Conservation (phyloP, 352 stramenopile species). For the Discostella stelligera region DNA sequence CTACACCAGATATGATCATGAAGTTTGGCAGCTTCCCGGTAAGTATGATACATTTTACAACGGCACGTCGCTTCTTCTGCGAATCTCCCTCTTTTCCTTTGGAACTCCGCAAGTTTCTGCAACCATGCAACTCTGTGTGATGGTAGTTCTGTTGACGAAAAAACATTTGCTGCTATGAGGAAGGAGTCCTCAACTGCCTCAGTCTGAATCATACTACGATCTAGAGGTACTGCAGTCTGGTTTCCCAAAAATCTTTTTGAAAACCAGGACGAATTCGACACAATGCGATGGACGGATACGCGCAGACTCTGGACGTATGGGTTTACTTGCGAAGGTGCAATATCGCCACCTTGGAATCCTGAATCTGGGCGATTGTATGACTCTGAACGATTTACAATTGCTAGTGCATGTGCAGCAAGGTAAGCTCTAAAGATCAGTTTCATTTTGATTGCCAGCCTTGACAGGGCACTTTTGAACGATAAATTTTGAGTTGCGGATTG, state of each 20-base stretch:
- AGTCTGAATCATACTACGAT: conserved; percentile 61
- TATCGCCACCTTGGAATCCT: conserved; percentile 32
- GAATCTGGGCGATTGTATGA: conserved; percentile 51
- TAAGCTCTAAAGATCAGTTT: conserved; percentile 82
- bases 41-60: conserved; percentile 80
- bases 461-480: conserved; percentile 78
- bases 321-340: conserved; percentile 49
- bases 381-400: conserved; percentile 60
- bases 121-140: conserved; percentile 80
- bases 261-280: conserved; percentile 74
- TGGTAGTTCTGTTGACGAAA: conserved; percentile 81
- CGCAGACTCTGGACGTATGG: conserved; percentile 65
- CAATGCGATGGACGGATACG: conserved; percentile 77
- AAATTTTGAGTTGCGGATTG: conserved; percentile 82
- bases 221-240: conserved; percentile 48
- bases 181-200: conserved; percentile 80
- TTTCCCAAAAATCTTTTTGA: conserved; percentile 82
- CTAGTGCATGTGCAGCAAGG: conserved; percentile 78
- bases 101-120: conserved; percentile 80
- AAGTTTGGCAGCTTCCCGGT: conserved; percentile 67
- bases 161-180: conserved; percentile 79
- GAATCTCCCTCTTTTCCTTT: conserved; percentile 70
- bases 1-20: conserved; percentile 80
- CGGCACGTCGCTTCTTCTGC: conserved; percentile 82
- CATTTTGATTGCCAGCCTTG: conserved; percentile 79